These are phyloP conservation scores for Aspergillus asperescens DNA, from an alignment of 495 filamentous ascomycete genomes.

Conservation along the genomic window DNA sequence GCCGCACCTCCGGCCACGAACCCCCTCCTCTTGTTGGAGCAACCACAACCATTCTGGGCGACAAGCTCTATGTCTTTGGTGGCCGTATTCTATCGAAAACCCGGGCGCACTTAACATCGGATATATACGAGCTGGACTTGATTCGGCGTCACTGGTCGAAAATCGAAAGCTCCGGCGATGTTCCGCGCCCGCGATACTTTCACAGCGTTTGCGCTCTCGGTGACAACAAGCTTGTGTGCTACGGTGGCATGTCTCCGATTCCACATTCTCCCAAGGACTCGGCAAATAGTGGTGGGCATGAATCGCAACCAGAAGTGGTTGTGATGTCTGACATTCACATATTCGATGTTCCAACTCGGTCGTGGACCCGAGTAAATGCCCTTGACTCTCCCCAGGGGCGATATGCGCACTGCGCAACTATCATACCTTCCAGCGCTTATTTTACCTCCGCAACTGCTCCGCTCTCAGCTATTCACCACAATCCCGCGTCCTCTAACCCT, in stretches of 20 bases:
- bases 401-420: constrained; percentile 94
- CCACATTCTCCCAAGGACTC: constrained; percentile 42
- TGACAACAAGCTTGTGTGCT: constrained; percentile 94
- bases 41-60: constrained; percentile 88
- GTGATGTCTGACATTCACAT: constrained; percentile 99
- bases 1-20: constrained; percentile 83
- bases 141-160: constrained; percentile 90
- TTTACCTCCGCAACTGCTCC: constrained; percentile 81
- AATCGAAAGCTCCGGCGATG: constrained; percentile 73
- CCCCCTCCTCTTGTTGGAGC: constrained; percentile 89
- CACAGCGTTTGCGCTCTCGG: constrained; percentile 91
- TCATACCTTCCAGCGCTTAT: constrained; percentile 78
- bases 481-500: constrained; percentile 69
- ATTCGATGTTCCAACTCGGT: constrained; percentile 78
- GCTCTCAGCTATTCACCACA: constrained; percentile 80
- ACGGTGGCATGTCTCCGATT: constrained; percentile 93
- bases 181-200: constrained; percentile 90
- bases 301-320: constrained; percentile 79
- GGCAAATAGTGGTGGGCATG: constrained; percentile 45
- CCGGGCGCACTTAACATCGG: constrained; percentile 75
- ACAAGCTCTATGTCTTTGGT: constrained; percentile 94
- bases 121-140: constrained; percentile 89
- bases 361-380: constrained; percentile 79
- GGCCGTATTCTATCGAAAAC: constrained; percentile 80
- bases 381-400: constrained; percentile 83